Evolutionary conservation across 768 basidiomycete species (phyloP), one percentile per base, ranked within the genome.

Genomic region (Xerocomellus dryophilus): DNA sequence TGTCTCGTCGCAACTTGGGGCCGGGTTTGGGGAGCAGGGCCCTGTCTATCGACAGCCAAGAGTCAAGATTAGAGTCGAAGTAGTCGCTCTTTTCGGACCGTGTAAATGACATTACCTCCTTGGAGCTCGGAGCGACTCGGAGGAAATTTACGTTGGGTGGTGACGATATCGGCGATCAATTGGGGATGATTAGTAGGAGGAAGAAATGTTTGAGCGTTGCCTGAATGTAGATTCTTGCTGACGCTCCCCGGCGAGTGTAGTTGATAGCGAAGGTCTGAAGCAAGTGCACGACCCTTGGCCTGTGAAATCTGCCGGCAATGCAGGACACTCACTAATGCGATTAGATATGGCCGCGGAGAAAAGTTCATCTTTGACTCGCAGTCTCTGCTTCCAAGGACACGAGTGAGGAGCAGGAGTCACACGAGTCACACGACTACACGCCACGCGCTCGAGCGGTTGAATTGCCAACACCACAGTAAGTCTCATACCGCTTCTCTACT

Each of bases 401-500:
- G 43, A 31, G 39, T 31, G 35, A 36, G 9, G 45, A 21, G 29
- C 23, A 38, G 39, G 10, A 36, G 27, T 10, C n/a, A 9, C 27
- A 7, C 23, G 14, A 27, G 27, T 27, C 27, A 27, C 27, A 27
- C 36, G 36, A n/a, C 36, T n/a, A 40, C 39, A 34, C 34, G 23
- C 18, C 5, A 23, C 34, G 23, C n/a, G 23, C 23, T 23, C 5
- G 1, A 27, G 11, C 31, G 31, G 31, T 31, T 2, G 9, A n/a
- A n/a, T n/a, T n/a, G n/a, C 10, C 31, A 11, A 31, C 31, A 31
- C 31, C 34, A 12, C 15, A 12, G 34, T 7, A 35, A 14, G 11
- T 50, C 25, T 12, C 29, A 20, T 25, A 58, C 35, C 29, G 31
- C 40, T 50, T 59, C 57, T 42, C 43, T 20, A 40, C 43, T 47